Evolutionary conservation across 1,284 basidiomycete genomes (phyloP).

Genomic region (Fomitopsis betulina): DNA sequence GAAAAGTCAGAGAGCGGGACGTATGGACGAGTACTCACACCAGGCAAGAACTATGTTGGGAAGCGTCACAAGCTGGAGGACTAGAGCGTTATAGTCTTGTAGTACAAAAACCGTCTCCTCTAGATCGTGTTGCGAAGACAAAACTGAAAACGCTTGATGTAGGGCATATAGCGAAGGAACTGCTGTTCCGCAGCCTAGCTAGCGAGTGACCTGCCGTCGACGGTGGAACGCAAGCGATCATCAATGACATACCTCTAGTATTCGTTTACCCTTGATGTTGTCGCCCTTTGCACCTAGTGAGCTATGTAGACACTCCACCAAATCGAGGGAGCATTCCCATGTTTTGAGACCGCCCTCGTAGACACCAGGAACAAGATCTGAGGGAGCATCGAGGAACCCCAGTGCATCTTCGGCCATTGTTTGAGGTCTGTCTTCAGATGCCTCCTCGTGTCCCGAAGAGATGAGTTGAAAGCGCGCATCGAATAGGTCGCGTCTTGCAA

Average conservation of each 20-base stretch:
- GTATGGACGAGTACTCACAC: conserved; percentile 50
- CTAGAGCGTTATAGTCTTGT: conserved; percentile 91
- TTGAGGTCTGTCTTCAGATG: conserved; percentile 14
- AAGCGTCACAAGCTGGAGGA: conserved; percentile 79
- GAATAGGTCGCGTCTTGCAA: conserved; percentile 84
- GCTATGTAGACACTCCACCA: conserved; percentile 57
- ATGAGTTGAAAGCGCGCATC: conserved; percentile 93
- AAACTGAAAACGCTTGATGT: conserved; percentile 48
- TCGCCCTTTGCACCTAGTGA: conserved; percentile 22
- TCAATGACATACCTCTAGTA: conserved; percentile 51
- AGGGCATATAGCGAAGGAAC: conserved; percentile 79
- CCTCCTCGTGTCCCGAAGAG: conserved; percentile 31
- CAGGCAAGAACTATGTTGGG: conserved; percentile 88
- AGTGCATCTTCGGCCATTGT: conserved; percentile 22
- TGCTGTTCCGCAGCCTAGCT: conserved; percentile 94
- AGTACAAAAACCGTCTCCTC: conserved; percentile 64
- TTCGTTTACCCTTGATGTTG: conserved; percentile 38
- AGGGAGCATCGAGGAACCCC: conserved; percentile 73
- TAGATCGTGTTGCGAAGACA: conserved; percentile 10
- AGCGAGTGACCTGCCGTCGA: background rate
- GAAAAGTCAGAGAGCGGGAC: background rate
- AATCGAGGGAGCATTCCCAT: conserved; percentile 94
- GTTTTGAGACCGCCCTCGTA: conserved; percentile 98
- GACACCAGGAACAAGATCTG: conserved; percentile 87
- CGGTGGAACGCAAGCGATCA: background rate